These are phyloP conservation scores for Filobasidium uniguttulatum DNA, from an alignment of 1,284 basidiomycete genomes.

Conservation along the genomic window DNA sequence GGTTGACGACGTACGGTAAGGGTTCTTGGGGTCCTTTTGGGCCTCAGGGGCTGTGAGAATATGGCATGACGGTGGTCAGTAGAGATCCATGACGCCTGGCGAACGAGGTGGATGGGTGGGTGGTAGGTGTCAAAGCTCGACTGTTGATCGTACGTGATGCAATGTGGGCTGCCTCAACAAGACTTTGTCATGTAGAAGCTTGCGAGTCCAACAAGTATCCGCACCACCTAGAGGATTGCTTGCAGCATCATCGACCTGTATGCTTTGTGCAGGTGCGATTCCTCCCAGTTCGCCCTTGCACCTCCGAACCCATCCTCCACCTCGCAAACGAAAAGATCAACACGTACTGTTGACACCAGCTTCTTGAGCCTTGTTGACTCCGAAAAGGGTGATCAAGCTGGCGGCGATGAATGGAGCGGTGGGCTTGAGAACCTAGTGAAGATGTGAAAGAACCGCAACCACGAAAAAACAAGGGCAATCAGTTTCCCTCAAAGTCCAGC, in stretches of 20 bases:
- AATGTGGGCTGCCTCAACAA: no score
- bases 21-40: conserved; percentile 23
- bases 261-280: no score
- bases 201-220: no score
- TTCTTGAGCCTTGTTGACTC: conserved; percentile 28
- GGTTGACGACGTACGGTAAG: conserved; percentile 17
- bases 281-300: no score
- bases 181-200: no score
- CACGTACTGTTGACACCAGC: conserved; percentile 27
- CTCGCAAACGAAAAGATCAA: no score
- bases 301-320: no score
- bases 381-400: conserved; percentile 24
- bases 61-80: not conserved
- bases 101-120: not conserved
- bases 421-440: conserved; percentile 28
- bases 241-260: no score
- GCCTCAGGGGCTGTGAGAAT: conserved; percentile 17
- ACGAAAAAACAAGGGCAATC: not conserved
- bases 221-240: no score
- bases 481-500: not conserved
- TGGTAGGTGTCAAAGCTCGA: not conserved
- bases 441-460: not conserved
- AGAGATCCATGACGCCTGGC: not conserved
- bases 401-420: conserved; percentile 31
- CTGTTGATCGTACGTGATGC: no score